phyloP scores from a whole-genome alignment of 2,329 filamentous ascomycete species.

The Fusarium succisae region DNA sequence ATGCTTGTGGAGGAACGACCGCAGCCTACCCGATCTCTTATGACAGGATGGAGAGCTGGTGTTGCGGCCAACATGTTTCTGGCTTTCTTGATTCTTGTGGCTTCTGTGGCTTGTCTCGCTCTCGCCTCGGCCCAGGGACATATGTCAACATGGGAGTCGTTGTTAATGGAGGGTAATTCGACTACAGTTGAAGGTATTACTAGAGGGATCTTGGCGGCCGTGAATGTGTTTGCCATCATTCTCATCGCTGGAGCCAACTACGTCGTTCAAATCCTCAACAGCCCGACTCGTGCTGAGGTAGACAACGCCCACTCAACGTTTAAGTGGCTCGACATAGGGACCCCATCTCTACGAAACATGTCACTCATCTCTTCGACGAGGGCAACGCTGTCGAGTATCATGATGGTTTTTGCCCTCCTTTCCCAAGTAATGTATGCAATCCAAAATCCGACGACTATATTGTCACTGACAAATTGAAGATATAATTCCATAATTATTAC shows the following conservation, averaged over 20 bases:
- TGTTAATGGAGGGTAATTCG: slow-evolving; percentile 53
- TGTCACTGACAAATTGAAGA: slow-evolving; percentile 43
- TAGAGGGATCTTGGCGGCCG: slow-evolving; percentile 54
- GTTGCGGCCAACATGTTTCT: slow-evolving; percentile 56
- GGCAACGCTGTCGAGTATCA: slow-evolving; percentile 49
- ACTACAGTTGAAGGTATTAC: slow-evolving; percentile 48
- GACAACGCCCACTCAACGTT: slow-evolving; percentile 55
- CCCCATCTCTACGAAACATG: slow-evolving; percentile 63
- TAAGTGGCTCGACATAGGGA: slow-evolving; percentile 63
- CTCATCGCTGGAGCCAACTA: slow-evolving; percentile 63
- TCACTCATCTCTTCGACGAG: slow-evolving; percentile 53
- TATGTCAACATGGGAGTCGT: slow-evolving; percentile 48
- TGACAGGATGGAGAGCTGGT: slow-evolving; percentile 60
- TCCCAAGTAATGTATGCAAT: slow-evolving; percentile 61
- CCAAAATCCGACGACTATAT: background rate
- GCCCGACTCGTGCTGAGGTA: slow-evolving; percentile 61
- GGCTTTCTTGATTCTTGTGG: slow-evolving; percentile 50
- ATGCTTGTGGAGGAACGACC: slow-evolving; percentile 36
- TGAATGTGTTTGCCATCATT: slow-evolving; percentile 55
- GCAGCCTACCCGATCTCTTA: slow-evolving; percentile 39
- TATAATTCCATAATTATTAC: slow-evolving; percentile 63
- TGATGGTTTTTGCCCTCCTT: slow-evolving; percentile 54
- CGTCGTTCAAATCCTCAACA: slow-evolving; percentile 62
- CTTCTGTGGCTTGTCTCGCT: slow-evolving; percentile 52
- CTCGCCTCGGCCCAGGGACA: slow-evolving; percentile 49